These are phyloP conservation scores for Hanseniaspora mollemarum DNA, from an alignment of 805 yeast genomes.

Conservation along the genomic window DNA sequence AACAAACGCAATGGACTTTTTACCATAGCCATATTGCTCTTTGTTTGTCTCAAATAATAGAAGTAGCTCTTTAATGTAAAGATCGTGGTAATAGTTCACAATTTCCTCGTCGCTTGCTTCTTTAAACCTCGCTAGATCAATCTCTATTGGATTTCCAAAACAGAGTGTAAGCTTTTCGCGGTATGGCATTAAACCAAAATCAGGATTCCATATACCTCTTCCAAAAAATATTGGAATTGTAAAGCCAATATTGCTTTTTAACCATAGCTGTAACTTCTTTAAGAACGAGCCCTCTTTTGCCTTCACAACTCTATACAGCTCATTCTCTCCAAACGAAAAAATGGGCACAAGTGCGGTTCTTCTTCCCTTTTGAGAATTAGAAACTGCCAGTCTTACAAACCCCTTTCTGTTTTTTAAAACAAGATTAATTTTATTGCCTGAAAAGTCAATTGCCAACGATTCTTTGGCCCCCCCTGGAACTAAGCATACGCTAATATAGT, in stretches of 20 bases:
- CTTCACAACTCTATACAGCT: conserved; percentile 42
- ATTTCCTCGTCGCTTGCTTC: conserved; percentile 33
- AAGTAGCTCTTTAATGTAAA: conserved; percentile 54
- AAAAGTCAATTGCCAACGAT: conserved; percentile 52
- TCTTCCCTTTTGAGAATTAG: conserved; percentile 36
- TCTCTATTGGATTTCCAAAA: conserved; percentile 53
- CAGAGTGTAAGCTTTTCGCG: conserved; percentile 70
- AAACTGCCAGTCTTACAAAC: conserved; percentile 64
- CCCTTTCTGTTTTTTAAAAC: conserved; percentile 75
- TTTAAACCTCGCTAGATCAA: conserved; percentile 36
- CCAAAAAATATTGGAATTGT: conserved; percentile 88
- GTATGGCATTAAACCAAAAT: conserved; percentile 81
- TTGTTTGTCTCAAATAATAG: conserved; percentile 59
- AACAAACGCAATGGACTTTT: conserved; percentile 24
- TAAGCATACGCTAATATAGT: conserved; percentile 67
- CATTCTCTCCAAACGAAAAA: conserved; percentile 82
- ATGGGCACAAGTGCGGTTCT: conserved; percentile 74
- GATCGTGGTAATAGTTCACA: conserved; percentile 57
- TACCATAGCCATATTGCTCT: conserved; percentile 33
- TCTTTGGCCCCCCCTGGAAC: conserved; percentile 97
- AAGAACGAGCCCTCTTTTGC: conserved; percentile 37
- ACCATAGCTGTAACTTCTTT: conserved; percentile 53
- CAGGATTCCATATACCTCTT: conserved; percentile 83
- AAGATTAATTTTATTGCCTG: conserved; percentile 42
- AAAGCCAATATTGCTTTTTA: conserved; percentile 64